Evolutionary conservation across 371 early-diverging fungal species (phyloP), one percentile per base, ranked within the genome.

Genomic region (Mucor velutinosus): DNA sequence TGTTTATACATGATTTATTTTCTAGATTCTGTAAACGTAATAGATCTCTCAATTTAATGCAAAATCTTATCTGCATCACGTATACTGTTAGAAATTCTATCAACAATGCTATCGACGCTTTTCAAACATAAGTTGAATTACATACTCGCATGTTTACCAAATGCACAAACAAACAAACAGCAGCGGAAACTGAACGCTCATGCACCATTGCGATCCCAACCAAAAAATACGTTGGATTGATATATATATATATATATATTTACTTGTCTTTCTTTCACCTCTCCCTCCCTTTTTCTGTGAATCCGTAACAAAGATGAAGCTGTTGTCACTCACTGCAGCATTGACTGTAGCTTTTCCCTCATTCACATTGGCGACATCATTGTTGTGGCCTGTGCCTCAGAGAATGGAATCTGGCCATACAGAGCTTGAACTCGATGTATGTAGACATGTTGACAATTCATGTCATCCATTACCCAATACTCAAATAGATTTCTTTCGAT

Each of bases 361-460:
- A 45, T 32, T 57, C n/a, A 17, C 47, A 32, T 27, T 53, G 58
- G 67, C 67, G 27, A 67, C 53, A 15, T 32, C 56, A 39, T 49
- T 61, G 5, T 5, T 70, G 51, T 70, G 70, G 70, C 70, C 70
- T 15, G 60, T 61, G 14, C 70, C 70, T 49, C 70, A 66, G 51
- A 45, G 35, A 14, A 21, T 66, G 10, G 27, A 56, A 30, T 8
- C 19, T n/a, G 70, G 70, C 4, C 49, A 62, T 37, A 6, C 19
- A 1, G 62, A 65, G 30, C 30, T 70, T 11, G 29, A 49, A 2
- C 62, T 70, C 45, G 70, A 70, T 58, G 70, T 70, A 53, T 23
- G 65, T 66, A 17, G 2, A 6, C 10, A 27, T 53, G 5, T 11
- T 14, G 3, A 0, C 5, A 5, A 14, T 12, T 3, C 27, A 21